Evolutionary conservation across 75 land plant genomes (phyloP), one percentile per base, ranked within the genome.

Genomic region (Gnetum montanum): DNA sequence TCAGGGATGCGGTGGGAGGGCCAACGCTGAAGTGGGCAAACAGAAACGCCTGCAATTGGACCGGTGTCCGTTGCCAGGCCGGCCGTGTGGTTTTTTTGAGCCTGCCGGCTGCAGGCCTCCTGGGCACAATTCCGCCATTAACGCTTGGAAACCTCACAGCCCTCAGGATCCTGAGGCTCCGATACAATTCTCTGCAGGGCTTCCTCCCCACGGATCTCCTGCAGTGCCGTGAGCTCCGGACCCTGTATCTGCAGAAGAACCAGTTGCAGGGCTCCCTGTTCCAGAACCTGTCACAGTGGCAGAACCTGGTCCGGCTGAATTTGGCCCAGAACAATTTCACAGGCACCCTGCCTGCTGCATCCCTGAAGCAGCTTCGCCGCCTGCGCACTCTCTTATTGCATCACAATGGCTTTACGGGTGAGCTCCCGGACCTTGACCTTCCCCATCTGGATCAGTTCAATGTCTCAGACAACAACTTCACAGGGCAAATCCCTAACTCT

Each of bases 71-170:
- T 4, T 88, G 94, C 55, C 50, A 28, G 35, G 44, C 43, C 20
- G 34, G 56, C 49, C 19, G 58, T 29, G 85, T 92, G 29, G 12
- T 54, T 54, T 33, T 29, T 13, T 64, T 92, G 38, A 78, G 87
- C 15, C 76, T 93, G 43, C 98, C 98, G 11, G 90, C 80, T 8
- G 78, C 58, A 40, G 83, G 90, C n/a, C 75, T 93, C 6, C 37
- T 62, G 8, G 97, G 97, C 12, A 53, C 23, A 28, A 70, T 92
- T 12, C 86, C 95, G 3, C 31, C 69, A 1, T 67, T 58, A 25
- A 88, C 83, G 1, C 4, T 92, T 25, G 74, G 84, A 45, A 48
- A 40, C 2, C 70, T 92, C 47, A 49, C 69, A 28, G 49, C 66
- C 27, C 79, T 92, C 56, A 78, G 81, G 19, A 77, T 82, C 0